Evolutionary conservation across 306 rosid species (phyloP), one percentile per base, ranked within the genome.

Genomic region (Prunus dulcis): DNA sequence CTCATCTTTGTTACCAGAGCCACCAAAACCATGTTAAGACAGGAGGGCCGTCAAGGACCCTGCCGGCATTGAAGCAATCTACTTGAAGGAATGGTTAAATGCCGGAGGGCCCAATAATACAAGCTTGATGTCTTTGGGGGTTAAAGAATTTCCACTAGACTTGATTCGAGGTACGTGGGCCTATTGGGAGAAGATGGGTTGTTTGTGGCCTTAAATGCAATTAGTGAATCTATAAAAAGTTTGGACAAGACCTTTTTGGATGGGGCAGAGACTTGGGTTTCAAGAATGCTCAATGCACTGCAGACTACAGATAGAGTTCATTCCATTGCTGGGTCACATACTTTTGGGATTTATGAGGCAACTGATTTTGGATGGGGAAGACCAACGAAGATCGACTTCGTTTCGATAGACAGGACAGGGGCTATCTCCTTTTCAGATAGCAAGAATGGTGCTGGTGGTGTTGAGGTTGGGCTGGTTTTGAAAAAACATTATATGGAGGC

Each of bases 321-420:
- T 57, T 55, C 19, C 34, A 23, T 43, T 5, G 75, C 75, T 1
- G 73, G 47, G 14, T 61, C 69, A 30, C 57, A 41, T 10, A 2
- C 30, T 38, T 62, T 78, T 66, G 81, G 51, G 68, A 17, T 56
- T 77, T 84, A 84, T 27, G 28, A 85, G 14, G 22, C 32, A 34
- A 32, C 56, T 72, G 87, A 83, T 56, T 88, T 83, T 61, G 88
- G 89, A 10, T 83, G 87, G 91, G 89, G 88, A 53, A 81, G 25
- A 49, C 89, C 86, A 0, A 69, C 9, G 67, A 88, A 79, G 68
- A 45, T 78, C 25, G 82, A 75, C 12, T 2, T 76, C 0, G 32
- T 82, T 41, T 32, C 67, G 2, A 78, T 83, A 25, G 63, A 64
- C 27, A 11, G 12, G n/a, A 9, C 61, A 0, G 72, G 55, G 3